Evolutionary conservation across 495 filamentous ascomycete species (phyloP).

Genomic region (Xylaria sp.): DNA sequence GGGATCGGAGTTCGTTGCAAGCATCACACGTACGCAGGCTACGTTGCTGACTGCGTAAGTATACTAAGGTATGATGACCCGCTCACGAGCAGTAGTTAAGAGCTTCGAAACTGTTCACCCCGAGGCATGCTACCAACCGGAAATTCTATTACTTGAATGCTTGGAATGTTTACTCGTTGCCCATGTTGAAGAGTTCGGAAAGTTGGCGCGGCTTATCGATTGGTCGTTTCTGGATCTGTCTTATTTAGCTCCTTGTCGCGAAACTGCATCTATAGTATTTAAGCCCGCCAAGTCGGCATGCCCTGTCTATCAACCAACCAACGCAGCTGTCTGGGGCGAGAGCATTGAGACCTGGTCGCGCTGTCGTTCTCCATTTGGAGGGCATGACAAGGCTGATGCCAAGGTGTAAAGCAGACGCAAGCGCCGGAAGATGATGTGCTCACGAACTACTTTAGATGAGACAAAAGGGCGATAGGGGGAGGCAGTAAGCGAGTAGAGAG

Average conservation of each 20-base stretch:
- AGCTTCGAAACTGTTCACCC: background rate
- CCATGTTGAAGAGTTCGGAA: background rate
- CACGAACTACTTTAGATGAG: background rate
- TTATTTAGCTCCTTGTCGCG: background rate
- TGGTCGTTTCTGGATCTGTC: background rate
- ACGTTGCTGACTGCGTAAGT: background rate
- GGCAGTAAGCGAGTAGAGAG: background rate
- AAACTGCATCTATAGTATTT: background rate
- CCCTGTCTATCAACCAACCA: background rate
- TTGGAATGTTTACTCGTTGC: background rate
- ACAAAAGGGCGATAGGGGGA: background rate
- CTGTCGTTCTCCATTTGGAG: slow-evolving; percentile 7
- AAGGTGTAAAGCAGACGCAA: background rate
- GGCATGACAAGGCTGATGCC: background rate
- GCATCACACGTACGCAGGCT: background rate
- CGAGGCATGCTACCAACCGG: background rate
- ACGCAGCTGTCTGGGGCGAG: background rate
- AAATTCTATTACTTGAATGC: background rate
- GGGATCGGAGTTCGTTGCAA: background rate
- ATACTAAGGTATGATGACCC: no score
- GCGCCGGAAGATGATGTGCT: slow-evolving; percentile 2
- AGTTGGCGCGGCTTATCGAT: background rate
- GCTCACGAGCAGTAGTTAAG: background rate
- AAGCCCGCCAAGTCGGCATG: background rate
- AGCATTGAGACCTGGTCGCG: background rate